These are phyloP conservation scores for Pontederia paniculata DNA, from an alignment of 176 grass and related monocot genomes.

Conservation along the genomic window DNA sequence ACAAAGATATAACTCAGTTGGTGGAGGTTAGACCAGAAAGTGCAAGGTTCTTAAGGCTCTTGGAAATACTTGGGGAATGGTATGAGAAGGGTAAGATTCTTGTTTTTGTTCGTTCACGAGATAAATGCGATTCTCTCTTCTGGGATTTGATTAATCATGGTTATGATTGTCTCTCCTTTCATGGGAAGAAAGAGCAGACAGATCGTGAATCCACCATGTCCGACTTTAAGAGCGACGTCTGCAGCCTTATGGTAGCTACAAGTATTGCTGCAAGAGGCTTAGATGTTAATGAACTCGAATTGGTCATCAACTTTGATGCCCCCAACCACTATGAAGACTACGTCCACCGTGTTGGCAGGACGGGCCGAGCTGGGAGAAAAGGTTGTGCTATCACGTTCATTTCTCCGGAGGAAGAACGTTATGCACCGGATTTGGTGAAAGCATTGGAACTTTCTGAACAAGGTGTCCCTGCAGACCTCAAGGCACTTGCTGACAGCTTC, in stretches of 20 bases:
- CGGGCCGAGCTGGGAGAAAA: conserved; percentile 82
- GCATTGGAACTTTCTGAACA: conserved; percentile 85
- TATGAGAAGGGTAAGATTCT: conserved; percentile 88
- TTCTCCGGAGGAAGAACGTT: conserved; percentile 77
- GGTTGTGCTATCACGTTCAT: conserved; percentile 88
- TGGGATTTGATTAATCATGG: conserved; percentile 86
- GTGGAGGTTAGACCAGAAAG: conserved; percentile 74
- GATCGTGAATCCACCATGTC: conserved; percentile 84
- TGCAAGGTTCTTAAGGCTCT: conserved; percentile 64
- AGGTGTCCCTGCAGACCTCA: conserved; percentile 72
- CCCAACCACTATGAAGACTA: conserved; percentile 99
- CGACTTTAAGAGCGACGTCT: conserved; percentile 91
- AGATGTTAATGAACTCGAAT: conserved; percentile 94
- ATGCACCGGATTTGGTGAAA: conserved; percentile 87
- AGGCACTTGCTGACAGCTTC: conserved; percentile 64
- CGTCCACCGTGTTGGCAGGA: conserved; percentile 93
- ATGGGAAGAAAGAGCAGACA: conserved; percentile 92
- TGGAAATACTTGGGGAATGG: conserved; percentile 91
- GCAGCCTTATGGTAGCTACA: conserved; percentile 77
- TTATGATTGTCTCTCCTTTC: conserved; percentile 80
- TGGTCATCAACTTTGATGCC: conserved; percentile 90
- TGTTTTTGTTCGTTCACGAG: conserved; percentile 93
- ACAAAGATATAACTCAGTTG: conserved; percentile 83
- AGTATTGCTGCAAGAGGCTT: conserved; percentile 90
- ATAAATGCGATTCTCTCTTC: conserved; percentile 93